Evolutionary conservation across 345 rosid species (phyloP), one percentile per base, ranked within the genome.

Genomic region (Eucalyptus albens): DNA sequence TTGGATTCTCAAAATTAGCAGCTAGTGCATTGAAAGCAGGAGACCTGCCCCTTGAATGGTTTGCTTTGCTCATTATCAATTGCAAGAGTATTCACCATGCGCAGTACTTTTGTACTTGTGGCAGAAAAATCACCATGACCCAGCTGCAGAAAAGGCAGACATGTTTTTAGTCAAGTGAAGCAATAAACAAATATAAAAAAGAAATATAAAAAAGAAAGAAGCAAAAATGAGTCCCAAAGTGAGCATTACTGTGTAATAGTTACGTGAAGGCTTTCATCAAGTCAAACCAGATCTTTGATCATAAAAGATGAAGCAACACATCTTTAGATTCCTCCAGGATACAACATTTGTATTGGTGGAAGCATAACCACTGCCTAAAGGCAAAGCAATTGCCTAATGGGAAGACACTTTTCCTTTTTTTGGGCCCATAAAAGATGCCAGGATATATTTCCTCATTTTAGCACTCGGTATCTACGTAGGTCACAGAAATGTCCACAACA

Each of bases 31-130:
- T 97, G 95, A 98, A 98, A 88, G 99, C 98, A 26, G 96, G 99
- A 89, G 99, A 98, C 92, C 99, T 95, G 86, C 99, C 99, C 91
- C 99, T 93, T 98, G 98, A 60, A 98, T 98, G 44, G 98, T 97
- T 93, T 96, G 97, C 92, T 98, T 98, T 91, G 99, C 98, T 98
- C 99, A 91, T 93, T 92, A 92, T 96, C 99, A 55, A 98, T 96
- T 80, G 93, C 94, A 91, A 97, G 99, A 86, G 98, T 96, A 93
- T 98, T 97, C 80, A 98, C 97, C 99, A 98, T 96, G 81, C 98
- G 95, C 92, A 97, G 89, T 67, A 98, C 98, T 92, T 95, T 96
- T 82, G 99, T 98, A 92, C 90, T 98, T 89, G 96, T 93, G 86
- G 97, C 92, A 88, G 99, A 96, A 90, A 90, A 98, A 91, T 98